These are phyloP conservation scores for Rhinocladiella similis DNA, from an alignment of 2,329 filamentous ascomycete species.

Conservation along the genomic window DNA sequence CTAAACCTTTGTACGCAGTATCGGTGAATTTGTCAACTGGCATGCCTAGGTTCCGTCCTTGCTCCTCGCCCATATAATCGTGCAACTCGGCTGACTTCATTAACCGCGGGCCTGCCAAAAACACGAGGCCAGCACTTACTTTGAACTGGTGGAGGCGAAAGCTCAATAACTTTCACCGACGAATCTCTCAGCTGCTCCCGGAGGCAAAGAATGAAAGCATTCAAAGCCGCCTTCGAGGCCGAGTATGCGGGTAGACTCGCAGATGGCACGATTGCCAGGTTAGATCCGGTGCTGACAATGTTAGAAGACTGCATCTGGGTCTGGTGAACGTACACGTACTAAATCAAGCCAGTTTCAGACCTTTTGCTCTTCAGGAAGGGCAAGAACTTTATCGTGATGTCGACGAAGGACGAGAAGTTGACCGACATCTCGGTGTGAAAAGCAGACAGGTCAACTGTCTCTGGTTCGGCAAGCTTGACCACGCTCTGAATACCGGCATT, in stretches of 20 bases:
- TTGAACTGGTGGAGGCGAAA: slow-evolving; percentile 47
- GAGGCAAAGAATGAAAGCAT: slow-evolving; percentile 48
- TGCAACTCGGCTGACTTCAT: slow-evolving; percentile 50
- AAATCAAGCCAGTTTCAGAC: slow-evolving; percentile 34
- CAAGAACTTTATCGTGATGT: slow-evolving; percentile 48
- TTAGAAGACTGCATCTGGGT: background rate
- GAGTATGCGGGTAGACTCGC: slow-evolving; percentile 53
- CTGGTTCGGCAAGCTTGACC: slow-evolving; percentile 50
- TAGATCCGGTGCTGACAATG: slow-evolving; percentile 39
- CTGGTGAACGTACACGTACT: slow-evolving; percentile 25
- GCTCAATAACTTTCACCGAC: slow-evolving; percentile 48
- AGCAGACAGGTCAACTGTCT: slow-evolving; percentile 41
- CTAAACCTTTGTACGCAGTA: slow-evolving; percentile 47
- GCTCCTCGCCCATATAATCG: slow-evolving; percentile 46
- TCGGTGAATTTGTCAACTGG: slow-evolving; percentile 48
- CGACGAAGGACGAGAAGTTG: slow-evolving; percentile 51
- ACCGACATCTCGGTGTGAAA: slow-evolving; percentile 48
- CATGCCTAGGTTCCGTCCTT: slow-evolving; percentile 50
- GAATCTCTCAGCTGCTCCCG: slow-evolving; percentile 43
- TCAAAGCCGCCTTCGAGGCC: slow-evolving; percentile 55
- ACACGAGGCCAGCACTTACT: slow-evolving; percentile 29
- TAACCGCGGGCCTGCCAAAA: background rate
- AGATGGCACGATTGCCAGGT: slow-evolving; percentile 50
- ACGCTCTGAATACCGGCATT: slow-evolving; percentile 58
- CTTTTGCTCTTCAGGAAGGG: slow-evolving; percentile 43